Evolutionary conservation across 2,329 filamentous ascomycete species (phyloP).

Genomic region (Sclerotiophoma versabilis): DNA sequence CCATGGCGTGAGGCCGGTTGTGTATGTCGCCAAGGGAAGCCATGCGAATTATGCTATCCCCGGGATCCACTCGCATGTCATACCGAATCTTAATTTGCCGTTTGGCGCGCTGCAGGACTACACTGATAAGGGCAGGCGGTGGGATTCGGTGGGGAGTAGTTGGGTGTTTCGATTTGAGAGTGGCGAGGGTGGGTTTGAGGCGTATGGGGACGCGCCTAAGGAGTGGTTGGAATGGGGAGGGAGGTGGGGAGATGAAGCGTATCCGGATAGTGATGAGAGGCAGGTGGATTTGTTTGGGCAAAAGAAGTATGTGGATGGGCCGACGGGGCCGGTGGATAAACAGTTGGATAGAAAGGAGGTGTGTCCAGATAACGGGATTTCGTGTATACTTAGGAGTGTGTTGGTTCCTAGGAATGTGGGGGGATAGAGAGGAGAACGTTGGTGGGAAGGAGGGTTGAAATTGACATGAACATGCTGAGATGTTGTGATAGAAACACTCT

Average conservation of each 20-base stretch:
- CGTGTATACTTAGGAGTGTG: slow-evolving; percentile 55
- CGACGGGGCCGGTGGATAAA: slow-evolving; percentile 68
- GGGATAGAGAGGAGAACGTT: neutral
- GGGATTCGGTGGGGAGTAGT: slow-evolving; percentile 65
- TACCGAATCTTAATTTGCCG: slow-evolving; percentile 66
- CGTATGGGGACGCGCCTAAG: slow-evolving; percentile 59
- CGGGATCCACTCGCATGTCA: slow-evolving; percentile 68
- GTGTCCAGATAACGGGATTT: slow-evolving; percentile 61
- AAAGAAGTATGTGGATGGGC: slow-evolving; percentile 63
- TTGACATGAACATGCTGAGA: neutral
- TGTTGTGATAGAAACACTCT: neutral
- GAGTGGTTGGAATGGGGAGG: slow-evolving; percentile 65
- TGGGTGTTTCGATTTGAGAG: slow-evolving; percentile 64
- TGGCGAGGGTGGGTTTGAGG: slow-evolving; percentile 52
- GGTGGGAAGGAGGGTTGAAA: neutral
- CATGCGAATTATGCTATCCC: slow-evolving; percentile 70
- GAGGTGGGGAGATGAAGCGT: slow-evolving; percentile 68
- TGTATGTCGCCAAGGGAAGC: slow-evolving; percentile 66
- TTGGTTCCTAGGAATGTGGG: slow-evolving; percentile 38
- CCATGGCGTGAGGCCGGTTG: slow-evolving; percentile 63
- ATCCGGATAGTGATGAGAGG: slow-evolving; percentile 59
- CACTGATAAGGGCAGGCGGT: slow-evolving; percentile 62
- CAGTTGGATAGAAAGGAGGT: slow-evolving; percentile 62
- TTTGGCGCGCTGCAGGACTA: slow-evolving; percentile 60
- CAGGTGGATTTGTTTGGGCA: slow-evolving; percentile 56